Percentiles rank a stretch among this genome's conserved stretches.
Conservation (phyloP, 306 rosid genomes). For the Ormosia semicastrata region DNA sequence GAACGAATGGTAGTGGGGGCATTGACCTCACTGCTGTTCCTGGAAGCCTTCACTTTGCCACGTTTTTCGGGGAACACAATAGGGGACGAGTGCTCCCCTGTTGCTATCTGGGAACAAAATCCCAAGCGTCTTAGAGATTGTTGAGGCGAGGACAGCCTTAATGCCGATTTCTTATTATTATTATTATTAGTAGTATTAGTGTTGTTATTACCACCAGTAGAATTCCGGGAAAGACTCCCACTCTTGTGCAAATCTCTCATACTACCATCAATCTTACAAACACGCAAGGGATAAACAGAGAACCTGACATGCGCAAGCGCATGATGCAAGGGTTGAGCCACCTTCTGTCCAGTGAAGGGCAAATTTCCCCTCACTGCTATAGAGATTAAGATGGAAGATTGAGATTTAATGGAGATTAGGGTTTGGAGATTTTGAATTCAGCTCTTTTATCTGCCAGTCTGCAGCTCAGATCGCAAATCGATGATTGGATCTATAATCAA, state of each 20-base stretch:
- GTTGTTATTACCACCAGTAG: slow-evolving; percentile 44
- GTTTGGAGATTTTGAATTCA: slow-evolving; percentile 9
- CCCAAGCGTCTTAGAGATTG: slow-evolving; percentile 84
- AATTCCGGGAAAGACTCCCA: slow-evolving; percentile 67
- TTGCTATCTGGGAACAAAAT: slow-evolving; percentile 84
- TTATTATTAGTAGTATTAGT: background rate
- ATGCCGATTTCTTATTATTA: slow-evolving; percentile 38
- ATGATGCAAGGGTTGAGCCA: slow-evolving; percentile 43
- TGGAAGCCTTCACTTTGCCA: slow-evolving; percentile 56
- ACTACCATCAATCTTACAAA: slow-evolving; percentile 20
- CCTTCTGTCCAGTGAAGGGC: slow-evolving; percentile 19
- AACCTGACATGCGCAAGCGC: slow-evolving; percentile 25
- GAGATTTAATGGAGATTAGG: slow-evolving; percentile 11
- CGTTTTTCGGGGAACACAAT: slow-evolving; percentile 94
- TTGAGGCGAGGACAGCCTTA: slow-evolving; percentile 69
- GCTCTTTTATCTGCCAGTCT: background rate
- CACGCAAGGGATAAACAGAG: slow-evolving; percentile 2
- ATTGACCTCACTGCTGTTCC: slow-evolving; percentile 44
- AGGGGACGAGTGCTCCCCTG: slow-evolving; percentile 94
- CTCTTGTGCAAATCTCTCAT: slow-evolving; percentile 68
- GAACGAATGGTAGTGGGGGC: slow-evolving; percentile 27
- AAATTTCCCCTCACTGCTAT: background rate
- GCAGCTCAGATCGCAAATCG: slow-evolving; percentile 35
- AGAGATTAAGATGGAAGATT: background rate
- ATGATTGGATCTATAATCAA: slow-evolving; percentile 29